Evolutionary conservation across 1,139 yeast genomes (phyloP).

Genomic region (Sugiyamaella castrensis): DNA sequence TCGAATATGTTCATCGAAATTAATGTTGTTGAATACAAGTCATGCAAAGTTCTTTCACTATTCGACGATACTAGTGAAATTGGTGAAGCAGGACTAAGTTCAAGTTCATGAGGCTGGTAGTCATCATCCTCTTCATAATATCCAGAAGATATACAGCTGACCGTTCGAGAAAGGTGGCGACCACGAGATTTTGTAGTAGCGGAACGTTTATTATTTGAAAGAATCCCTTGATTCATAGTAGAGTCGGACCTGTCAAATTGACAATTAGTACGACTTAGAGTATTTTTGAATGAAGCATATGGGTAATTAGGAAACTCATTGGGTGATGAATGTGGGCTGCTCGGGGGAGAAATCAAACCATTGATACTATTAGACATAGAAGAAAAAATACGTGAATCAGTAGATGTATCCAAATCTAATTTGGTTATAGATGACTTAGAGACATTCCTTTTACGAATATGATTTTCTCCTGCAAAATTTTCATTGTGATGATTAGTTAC

Average conservation of each 20-base stretch:
- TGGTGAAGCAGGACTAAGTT: too few relatives aligned
- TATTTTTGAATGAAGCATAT: too few relatives aligned
- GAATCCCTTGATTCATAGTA: background rate
- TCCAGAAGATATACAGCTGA: background rate
- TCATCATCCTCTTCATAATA: background rate
- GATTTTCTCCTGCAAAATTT: background rate
- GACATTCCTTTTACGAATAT: background rate
- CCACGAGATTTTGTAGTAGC: background rate
- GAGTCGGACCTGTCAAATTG: background rate
- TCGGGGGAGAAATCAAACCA: background rate
- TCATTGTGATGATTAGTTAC: background rate
- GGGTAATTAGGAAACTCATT: too few relatives aligned
- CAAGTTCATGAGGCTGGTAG: too few relatives aligned
- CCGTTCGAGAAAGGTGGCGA: background rate
- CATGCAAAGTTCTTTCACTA: too few relatives aligned
- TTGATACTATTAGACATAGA: background rate
- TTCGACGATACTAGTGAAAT: too few relatives aligned
- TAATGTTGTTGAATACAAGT: too few relatives aligned
- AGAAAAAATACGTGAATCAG: background rate
- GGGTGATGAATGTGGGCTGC: background rate
- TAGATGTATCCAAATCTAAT: background rate
- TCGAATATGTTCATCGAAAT: too few relatives aligned
- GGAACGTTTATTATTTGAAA: background rate
- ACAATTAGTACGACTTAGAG: too few relatives aligned
- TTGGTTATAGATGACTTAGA: background rate